Conservation (phyloP, 345 rosid genomes). For the Moricandia arvensis region DNA sequence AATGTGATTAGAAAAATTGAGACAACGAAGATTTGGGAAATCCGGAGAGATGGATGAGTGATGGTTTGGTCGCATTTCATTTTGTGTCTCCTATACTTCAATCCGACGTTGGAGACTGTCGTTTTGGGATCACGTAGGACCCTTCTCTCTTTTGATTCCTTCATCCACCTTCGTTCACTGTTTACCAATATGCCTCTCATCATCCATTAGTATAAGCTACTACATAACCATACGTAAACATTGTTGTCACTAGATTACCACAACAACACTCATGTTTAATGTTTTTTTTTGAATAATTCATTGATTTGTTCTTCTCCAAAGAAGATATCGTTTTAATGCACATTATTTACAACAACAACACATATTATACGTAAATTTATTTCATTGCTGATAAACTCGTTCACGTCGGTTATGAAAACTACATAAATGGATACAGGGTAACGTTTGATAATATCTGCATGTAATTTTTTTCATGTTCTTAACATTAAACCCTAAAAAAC, state of each 20-base stretch:
- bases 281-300: too few relatives aligned
- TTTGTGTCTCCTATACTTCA: conserved; percentile 46
- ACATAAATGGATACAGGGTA: neutral
- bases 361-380: neutral
- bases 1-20: conserved; percentile 39
- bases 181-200: too few relatives aligned
- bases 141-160: conserved; percentile 40
- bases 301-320: too few relatives aligned
- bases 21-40: conserved; percentile 72
- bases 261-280: too few relatives aligned
- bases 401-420: neutral
- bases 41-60: conserved; percentile 60
- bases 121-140: conserved; percentile 78
- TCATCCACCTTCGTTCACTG: conserved; percentile 35
- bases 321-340: too few relatives aligned
- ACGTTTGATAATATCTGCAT: neutral
- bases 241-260: too few relatives aligned
- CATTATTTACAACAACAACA: too few relatives aligned
- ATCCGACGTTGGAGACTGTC: conserved; percentile 83
- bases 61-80: conserved; percentile 43
- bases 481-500: neutral
- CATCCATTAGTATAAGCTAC: too few relatives aligned
- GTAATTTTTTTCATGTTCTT: neutral
- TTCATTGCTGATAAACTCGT: neutral
- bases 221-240: too few relatives aligned